phyloP scores from a whole-genome alignment of 2,329 filamentous ascomycete species.

The Bisporella sp. region DNA sequence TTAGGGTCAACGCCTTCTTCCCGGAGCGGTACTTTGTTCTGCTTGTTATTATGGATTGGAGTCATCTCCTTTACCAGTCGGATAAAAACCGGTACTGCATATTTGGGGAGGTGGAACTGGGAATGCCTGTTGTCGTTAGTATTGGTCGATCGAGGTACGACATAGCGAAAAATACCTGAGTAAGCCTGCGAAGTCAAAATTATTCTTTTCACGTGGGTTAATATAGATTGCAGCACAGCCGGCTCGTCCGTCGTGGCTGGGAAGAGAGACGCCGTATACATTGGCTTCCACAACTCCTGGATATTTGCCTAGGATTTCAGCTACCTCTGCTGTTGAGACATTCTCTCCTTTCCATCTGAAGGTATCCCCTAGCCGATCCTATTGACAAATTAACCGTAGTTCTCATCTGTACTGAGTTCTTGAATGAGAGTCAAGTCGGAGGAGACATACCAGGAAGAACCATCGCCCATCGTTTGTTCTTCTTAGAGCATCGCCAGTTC shows the following conservation, averaged over 20 bases:
- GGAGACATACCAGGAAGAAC: conserved; percentile 46
- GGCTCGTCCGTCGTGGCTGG: conserved; percentile 60
- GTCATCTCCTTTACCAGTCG: conserved; percentile 51
- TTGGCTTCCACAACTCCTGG: conserved; percentile 58
- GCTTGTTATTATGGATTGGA: conserved; percentile 71
- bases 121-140: conserved; percentile 35
- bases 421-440: too few relatives aligned
- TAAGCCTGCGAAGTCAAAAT: conserved; percentile 54
- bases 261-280: conserved; percentile 61
- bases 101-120: conserved; percentile 56
- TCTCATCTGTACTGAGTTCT: too few relatives aligned
- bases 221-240: conserved; percentile 60
- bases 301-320: conserved; percentile 53
- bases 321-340: conserved; percentile 60
- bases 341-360: conserved; percentile 71
- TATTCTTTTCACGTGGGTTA: conserved; percentile 36
- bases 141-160: background rate
- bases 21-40: conserved; percentile 66
- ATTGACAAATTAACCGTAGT: too few relatives aligned
- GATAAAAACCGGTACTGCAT: conserved; percentile 70
- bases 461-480: conserved; percentile 56
- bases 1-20: conserved; percentile 58
- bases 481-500: conserved; percentile 60
- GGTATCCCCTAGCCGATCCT: conserved; percentile 63
- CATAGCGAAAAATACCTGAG: conserved; percentile 34